A percentile compares a stretch with the other conserved stretches of the same genome.
These are phyloP conservation scores for Colletotrichum truncatum DNA, from an alignment of 2,329 filamentous ascomycete genomes.

Conservation along the genomic window DNA sequence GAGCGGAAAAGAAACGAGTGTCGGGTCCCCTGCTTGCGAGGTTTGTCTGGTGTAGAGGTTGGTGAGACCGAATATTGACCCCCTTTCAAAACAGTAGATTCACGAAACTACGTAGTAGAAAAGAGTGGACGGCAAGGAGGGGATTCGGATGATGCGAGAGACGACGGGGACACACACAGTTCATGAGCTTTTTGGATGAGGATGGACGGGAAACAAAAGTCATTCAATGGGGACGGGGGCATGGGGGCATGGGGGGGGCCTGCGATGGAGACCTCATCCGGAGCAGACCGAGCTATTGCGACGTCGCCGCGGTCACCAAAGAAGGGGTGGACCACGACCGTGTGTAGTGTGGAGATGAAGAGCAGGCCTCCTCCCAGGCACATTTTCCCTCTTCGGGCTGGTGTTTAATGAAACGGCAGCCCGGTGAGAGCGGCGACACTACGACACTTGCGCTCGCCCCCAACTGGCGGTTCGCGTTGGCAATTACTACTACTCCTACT, in stretches of 20 bases:
- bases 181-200: background rate
- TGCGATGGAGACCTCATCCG: conserved; percentile 11
- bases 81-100: conserved; percentile 26
- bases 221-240: background rate
- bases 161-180: background rate
- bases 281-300: conserved; percentile 29
- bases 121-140: conserved; percentile 18
- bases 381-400: conserved; percentile 19
- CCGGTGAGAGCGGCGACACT: conserved; percentile 16
- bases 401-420: conserved; percentile 28
- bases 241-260: no score
- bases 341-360: conserved; percentile 28
- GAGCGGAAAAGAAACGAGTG: conserved; percentile 23
- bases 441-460: background rate
- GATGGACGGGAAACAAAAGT: conserved; percentile 23
- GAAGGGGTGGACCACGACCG: conserved; percentile 21
- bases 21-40: conserved; percentile 9
- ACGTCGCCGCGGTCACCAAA: conserved; percentile 18
- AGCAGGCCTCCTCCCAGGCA: conserved; percentile 18
- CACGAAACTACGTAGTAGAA: no score
- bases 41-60: conserved; percentile 20
- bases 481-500: no score
- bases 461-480: background rate
- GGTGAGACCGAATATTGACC: conserved; percentile 19
- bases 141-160: conserved; percentile 1